Evolutionary conservation across 306 rosid species (phyloP).

Genomic region (Ziziphus jujuba): DNA sequence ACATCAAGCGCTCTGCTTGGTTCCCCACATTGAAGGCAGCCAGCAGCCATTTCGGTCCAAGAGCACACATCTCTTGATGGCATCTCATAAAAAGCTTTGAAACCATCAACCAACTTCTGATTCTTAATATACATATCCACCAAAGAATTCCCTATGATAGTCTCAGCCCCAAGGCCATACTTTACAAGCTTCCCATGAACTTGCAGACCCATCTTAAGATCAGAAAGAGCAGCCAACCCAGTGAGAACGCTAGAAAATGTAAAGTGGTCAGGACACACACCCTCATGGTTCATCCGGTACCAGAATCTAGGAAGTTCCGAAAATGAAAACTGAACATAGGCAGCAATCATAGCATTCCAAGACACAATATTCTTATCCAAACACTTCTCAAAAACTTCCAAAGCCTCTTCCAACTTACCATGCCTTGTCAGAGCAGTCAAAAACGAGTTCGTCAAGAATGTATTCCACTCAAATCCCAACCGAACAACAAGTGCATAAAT

Average conservation of each 20-base stretch:
- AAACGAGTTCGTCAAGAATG: constrained; percentile 56
- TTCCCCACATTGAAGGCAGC: constrained; percentile 61
- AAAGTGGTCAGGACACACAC: constrained; percentile 54
- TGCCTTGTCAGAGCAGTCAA: constrained; percentile 55
- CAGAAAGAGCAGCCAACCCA: constrained; percentile 58
- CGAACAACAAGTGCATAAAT: constrained; percentile 55
- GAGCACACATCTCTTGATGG: constrained; percentile 63
- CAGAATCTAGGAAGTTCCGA: constrained; percentile 50
- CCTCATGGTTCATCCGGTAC: constrained; percentile 42
- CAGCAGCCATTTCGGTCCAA: constrained; percentile 76
- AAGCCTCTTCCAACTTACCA: constrained; percentile 51
- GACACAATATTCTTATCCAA: constrained; percentile 54
- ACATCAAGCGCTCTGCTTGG: constrained; percentile 57
- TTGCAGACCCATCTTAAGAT: constrained; percentile 53
- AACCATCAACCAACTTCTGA: constrained; percentile 51
- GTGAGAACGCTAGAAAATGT: constrained; percentile 59
- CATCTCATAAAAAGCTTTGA: constrained; percentile 65
- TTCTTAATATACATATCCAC: constrained; percentile 65
- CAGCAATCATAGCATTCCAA: constrained; percentile 72
- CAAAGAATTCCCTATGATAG: constrained; percentile 65
- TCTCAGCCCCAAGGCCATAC: constrained; percentile 60
- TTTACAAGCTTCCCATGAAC: constrained; percentile 63
- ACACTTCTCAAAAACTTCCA: constrained; percentile 43
- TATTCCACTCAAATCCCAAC: constrained; percentile 53
- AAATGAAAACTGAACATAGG: constrained; percentile 53